Percentiles rank a stretch among this genome's conserved stretches.
Evolutionary conservation across 139 green algal species (phyloP).

Genomic region (Chlorella sorokiniana): DNA sequence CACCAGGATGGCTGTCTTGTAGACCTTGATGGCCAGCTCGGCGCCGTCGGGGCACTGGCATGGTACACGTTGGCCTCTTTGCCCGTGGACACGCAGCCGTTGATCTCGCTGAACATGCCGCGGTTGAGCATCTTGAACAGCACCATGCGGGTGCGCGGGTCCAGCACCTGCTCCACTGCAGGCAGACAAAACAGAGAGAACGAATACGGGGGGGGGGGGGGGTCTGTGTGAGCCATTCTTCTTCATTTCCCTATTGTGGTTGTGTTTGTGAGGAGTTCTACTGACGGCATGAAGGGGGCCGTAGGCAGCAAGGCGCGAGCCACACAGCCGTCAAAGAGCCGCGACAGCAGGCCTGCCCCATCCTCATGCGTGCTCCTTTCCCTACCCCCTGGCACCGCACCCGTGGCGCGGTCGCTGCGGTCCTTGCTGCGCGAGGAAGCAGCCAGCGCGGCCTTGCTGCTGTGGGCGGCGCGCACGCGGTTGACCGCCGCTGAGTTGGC

Average conservation of each 20-base stretch:
- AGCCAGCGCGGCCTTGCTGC: slow-evolving; percentile 37
- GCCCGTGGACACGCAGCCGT: slow-evolving; percentile 95
- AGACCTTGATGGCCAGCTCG: slow-evolving; percentile 97
- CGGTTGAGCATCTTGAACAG: slow-evolving; percentile 97
- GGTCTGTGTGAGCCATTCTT: not conserved
- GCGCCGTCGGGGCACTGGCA: slow-evolving; percentile 50
- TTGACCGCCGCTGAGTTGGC: slow-evolving; percentile 44
- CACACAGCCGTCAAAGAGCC: too few relatives aligned
- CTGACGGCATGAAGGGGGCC: too few relatives aligned
- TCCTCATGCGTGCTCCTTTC: too few relatives aligned
- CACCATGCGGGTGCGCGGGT: slow-evolving; percentile 94
- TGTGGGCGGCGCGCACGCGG: slow-evolving; percentile 24
- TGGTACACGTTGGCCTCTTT: slow-evolving; percentile 99
- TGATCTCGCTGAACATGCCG: slow-evolving; percentile 85
- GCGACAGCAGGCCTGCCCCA: too few relatives aligned
- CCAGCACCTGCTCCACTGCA: slow-evolving; percentile 64
- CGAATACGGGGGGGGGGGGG: not conserved
- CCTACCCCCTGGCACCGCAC: slow-evolving; percentile 42
- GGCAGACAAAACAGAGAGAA: not conserved
- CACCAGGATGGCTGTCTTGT: slow-evolving; percentile 98
- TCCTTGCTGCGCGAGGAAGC: slow-evolving; percentile 57
- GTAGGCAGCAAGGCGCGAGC: too few relatives aligned
- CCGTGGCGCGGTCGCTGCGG: slow-evolving; percentile 90
- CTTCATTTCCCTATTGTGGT: too few relatives aligned
- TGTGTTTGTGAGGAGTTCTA: too few relatives aligned